Base-by-base conservation (phyloP, 2,329 filamentous ascomycete species). In the Diplodia intermedia region DNA sequence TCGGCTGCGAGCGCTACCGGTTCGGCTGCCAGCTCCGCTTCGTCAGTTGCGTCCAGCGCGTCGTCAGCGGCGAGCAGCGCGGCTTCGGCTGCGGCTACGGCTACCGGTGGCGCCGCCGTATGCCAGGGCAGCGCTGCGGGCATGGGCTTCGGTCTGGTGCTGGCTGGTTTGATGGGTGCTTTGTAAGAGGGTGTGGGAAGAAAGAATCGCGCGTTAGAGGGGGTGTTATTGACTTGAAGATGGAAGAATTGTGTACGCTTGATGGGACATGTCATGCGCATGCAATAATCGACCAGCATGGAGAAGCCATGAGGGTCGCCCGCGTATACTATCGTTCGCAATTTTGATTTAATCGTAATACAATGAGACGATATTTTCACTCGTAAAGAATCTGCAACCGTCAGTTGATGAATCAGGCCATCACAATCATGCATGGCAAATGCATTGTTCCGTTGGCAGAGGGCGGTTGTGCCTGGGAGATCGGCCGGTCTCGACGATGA, bases 1-100 rank as follows among this genome's bases (percentile, higher is more conserved):
- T 38, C 36, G 36, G 9, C 70, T 4, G 50, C 54, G 69, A 11
- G 69, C 15, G 29, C 66, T 6, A 71, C 47, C 31, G 53, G 68
- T 29, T 49, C 40, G 11, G 54, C 65, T 20, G 31, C 52, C 38
- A 49, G 38, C 38, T 31, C 57, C 20, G 40, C 40, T 5, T 33
- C 31, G 4, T 53, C 50, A 3, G 47, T 5, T 14, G 43, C 38
- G 15, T 47, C 33, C n/a, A 36, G 43, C 47, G 47, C 47, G 2
- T 31, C 60, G 18, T 50, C 40, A 33, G 50, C 31, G 7, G 47
- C 61, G 9, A 65, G 47, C 49, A 43, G 49, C n/a, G 36, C 62
- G 50, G 31, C 60, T 20, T 50, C 29, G 26, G 43, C 60, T 18
- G 60, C 60, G 26, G 14, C 60, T 8, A 53, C 60, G 26, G 14